Evolutionary conservation across 169 alveolate genomes (phyloP).

Genomic region (Plasmodium chabaudi): DNA sequence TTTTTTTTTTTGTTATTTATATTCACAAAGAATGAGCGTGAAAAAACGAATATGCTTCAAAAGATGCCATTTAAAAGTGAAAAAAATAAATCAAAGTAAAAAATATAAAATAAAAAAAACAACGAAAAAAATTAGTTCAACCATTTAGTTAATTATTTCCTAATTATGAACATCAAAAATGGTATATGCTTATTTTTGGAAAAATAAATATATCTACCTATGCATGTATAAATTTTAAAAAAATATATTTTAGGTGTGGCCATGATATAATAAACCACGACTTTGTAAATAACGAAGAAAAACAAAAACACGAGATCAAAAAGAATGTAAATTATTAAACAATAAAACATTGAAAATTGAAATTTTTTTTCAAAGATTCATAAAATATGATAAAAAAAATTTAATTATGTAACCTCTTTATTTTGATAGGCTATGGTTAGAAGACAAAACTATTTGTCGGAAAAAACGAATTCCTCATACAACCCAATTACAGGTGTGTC

Average conservation of each 20-base stretch:
- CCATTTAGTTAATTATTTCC: not conserved
- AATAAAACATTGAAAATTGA: not conserved
- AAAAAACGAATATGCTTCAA: slow-evolving; percentile 52
- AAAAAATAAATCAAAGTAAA: slow-evolving; percentile 74
- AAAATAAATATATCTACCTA: not conserved
- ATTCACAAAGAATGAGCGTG: slow-evolving; percentile 40
- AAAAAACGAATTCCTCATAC: slow-evolving; percentile 40
- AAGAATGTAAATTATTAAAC: slow-evolving; percentile 14
- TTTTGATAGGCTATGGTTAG: not conserved
- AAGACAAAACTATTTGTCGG: slow-evolving; percentile 45
- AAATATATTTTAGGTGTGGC: slow-evolving; percentile 22
- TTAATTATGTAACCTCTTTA: no score
- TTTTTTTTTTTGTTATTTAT: not conserved
- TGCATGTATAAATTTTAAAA: not conserved
- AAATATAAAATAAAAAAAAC: not conserved
- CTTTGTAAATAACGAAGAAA: slow-evolving; percentile 20
- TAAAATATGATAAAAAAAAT: not conserved
- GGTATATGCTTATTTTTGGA: not conserved
- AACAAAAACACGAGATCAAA: slow-evolving; percentile 47
- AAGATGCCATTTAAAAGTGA: slow-evolving; percentile 75
- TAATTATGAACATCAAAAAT: not conserved
- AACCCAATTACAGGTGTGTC: slow-evolving; percentile 66
- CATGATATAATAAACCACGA: slow-evolving; percentile 67
- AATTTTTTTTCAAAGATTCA: not conserved
- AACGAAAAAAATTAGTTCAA: not conserved